A percentile compares a stretch with the other conserved stretches of the same genome.
Conservation (phyloP, 2,329 filamentous ascomycete genomes). For the Colletotrichum sp. region DNA sequence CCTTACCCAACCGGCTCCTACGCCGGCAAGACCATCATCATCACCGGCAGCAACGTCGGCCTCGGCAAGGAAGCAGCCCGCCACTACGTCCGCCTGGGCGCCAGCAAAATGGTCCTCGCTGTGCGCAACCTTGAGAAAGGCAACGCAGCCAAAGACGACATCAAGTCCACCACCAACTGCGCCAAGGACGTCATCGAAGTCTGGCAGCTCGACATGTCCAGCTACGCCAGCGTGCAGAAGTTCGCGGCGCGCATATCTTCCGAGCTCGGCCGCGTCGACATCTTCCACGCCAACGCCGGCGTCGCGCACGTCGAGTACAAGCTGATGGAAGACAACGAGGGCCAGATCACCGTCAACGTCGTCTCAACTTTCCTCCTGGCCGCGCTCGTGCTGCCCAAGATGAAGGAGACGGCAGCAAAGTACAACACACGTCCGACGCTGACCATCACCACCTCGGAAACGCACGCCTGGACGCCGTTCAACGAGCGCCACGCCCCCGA, state of each 20-base stretch:
- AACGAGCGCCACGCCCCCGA: constrained; percentile 28
- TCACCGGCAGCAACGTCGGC: constrained; percentile 39
- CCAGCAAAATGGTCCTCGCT: constrained; percentile 21
- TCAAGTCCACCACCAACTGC: constrained; percentile 31
- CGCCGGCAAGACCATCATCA: constrained; percentile 34
- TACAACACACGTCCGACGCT: constrained; percentile 27
- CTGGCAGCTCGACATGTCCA: constrained; percentile 55
- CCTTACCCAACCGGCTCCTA: constrained; percentile 27
- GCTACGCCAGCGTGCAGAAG: constrained; percentile 47
- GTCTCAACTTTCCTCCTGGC: constrained; percentile 56
- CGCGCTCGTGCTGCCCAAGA: constrained; percentile 53
- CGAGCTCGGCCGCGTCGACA: constrained; percentile 47
- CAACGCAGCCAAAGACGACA: constrained; percentile 36
- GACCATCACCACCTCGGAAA: constrained; percentile 30
- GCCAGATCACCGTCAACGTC: constrained; percentile 56
- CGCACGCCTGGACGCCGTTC: constrained; percentile 30
- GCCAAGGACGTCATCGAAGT: constrained; percentile 42
- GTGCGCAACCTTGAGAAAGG: constrained; percentile 24
- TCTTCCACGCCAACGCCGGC: constrained; percentile 46
- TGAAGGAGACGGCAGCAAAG: constrained; percentile 42
- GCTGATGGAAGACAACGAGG: constrained; percentile 50
- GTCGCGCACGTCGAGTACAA: constrained; percentile 38
- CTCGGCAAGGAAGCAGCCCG: constrained; percentile 38
- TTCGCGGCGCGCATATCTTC: constrained; percentile 43
- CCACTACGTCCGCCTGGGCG: constrained; percentile 26